Evolutionary conservation across 1,139 yeast genomes (phyloP), one percentile per base, ranked within the genome.

Genomic region (Candida labiduridarum): DNA sequence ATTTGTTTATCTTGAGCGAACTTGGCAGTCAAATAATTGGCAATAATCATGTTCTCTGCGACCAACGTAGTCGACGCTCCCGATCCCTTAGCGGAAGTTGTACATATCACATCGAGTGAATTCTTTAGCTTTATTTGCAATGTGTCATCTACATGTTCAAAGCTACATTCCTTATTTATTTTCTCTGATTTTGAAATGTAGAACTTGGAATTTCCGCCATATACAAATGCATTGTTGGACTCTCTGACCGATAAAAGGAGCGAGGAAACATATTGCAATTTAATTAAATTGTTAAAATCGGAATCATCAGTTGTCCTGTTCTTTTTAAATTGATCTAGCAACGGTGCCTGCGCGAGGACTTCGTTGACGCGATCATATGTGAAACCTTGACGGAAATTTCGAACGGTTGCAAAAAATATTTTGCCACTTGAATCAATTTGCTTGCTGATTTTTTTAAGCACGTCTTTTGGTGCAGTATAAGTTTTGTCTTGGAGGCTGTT

Each of bases 31-130:
- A 85, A 67, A 30, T 78, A 72, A 63, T 91, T 91, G 1, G 95
- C 89, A 44, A 81, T 69, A 31, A 92, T 79, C 98, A 92, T 92
- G 50, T 87, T 67, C 63, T 91, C 96, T 0, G 94, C 80, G 2
- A 92, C 97, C 30, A 92, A 67, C 2, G 11, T 41, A 34, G 41
- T 49, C 12, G 56, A 49, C n/a, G 29, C 27, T 22, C 36, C 38
- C 19, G 49, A 44, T n/a, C 12, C 38, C 10, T 50, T 18, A 29
- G 39, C 43, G 8, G 46, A 36, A 19, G 22, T 39, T 10, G 42
- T n/a, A 35, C 42, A 18, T 22, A 22, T 41, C 44, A 41, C 14
- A 6, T 12, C 19, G 19, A 31, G 11, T 7, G 29, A 25, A 25
- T 25, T 7, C 29, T 8, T 25, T 8, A 25, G 9, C 29, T 7